Base-by-base conservation (phyloP, 2,329 filamentous ascomycete species). In the Colletotrichum zoysiae region DNA sequence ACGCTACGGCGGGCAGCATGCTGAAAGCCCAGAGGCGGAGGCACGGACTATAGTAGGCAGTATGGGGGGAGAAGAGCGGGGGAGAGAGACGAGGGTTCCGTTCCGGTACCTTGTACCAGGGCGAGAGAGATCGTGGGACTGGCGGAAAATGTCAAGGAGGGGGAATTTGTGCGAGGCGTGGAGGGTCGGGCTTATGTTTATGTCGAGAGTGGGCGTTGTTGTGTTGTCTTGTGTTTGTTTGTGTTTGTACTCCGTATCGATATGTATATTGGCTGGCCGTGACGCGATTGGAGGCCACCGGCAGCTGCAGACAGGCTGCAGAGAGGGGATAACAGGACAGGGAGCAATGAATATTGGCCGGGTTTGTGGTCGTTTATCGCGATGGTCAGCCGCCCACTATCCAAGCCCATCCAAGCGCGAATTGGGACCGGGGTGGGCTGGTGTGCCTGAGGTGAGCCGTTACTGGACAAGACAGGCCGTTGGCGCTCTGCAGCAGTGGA, bases 1-100 rank as follows among this genome's bases (percentile, higher is more conserved):
- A 61, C 62, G 38, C 57, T 57, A 53, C 57, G 48, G 70, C 35
- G 70, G 60, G 42, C 60, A 66, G 70, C 70, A 73, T 73, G 60
- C 70, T 73, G 67, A 51, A 55, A 30, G 63, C 23, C 55, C 42
- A 48, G 38, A 65, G 59, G 70, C 59, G 50, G 38, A 48, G 59
- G 51, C 65, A 64, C 59, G 51, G 63, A 46, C 38, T 48, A 20
- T 46, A 38, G 62, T 30, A 3, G 7, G 30, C 30, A 30, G 30
- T 30, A 30, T 30, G 30, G 67, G 55, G 53, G 59, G 23, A 3
- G 3, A 9, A 68, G 40, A 62, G 59, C 48, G 53, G 67, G 60
- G 59, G n/a, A 58, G 30, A 58, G 30, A 23, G 46, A 23, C 67
- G 61, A 66, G 62, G 62, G 40, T 65, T 66, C 53, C 57, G 55